These are phyloP conservation scores for Eucalyptus pauciflora DNA, from an alignment of 345 rosid species.

Conservation along the genomic window DNA sequence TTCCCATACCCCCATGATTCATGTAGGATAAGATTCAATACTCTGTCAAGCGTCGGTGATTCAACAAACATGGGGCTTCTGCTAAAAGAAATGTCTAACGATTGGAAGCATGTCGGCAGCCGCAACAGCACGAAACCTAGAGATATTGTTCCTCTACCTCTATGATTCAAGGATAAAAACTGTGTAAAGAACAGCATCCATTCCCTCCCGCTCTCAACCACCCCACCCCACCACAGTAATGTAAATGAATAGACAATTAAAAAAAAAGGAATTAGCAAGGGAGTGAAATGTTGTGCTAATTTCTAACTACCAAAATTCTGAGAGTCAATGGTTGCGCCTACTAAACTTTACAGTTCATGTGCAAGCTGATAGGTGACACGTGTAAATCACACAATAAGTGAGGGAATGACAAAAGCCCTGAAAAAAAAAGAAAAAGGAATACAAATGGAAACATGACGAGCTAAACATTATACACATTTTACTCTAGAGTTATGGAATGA, in stretches of 20 bases:
- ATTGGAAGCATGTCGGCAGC: slow-evolving; percentile 19
- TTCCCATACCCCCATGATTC: not conserved
- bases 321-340: not conserved
- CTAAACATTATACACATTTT: not conserved
- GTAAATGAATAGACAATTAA: not conserved
- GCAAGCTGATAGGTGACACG: not conserved
- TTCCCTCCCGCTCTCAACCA: not conserved
- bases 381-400: not conserved
- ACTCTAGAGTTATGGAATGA: not conserved
- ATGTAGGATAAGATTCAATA: not conserved
- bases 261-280: not conserved
- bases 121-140: not conserved
- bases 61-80: not conserved
- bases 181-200: not conserved
- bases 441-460: not conserved
- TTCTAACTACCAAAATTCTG: not conserved
- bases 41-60: not conserved
- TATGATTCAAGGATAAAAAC: not conserved
- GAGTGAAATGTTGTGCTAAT: not conserved
- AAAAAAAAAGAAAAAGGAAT: not conserved
- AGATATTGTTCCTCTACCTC: not conserved
- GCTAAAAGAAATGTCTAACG: slow-evolving; percentile 11
- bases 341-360: not conserved
- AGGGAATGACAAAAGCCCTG: not conserved
- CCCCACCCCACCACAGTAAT: not conserved